Conservation (phyloP, 495 filamentous ascomycete genomes). For the Lasiosphaeria hispida region DNA sequence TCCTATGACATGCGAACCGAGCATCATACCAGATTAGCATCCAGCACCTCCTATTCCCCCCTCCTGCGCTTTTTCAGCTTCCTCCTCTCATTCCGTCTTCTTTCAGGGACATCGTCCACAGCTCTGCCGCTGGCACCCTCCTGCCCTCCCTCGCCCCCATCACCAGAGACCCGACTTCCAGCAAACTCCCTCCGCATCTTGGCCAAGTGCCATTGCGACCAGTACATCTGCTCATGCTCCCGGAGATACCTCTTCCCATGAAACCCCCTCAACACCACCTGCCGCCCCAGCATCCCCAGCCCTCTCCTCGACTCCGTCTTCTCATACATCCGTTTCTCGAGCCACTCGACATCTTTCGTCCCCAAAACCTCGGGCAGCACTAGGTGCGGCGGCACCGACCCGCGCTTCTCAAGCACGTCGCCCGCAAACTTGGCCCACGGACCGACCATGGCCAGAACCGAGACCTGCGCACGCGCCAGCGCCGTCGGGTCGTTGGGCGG, state of each 20-base stretch:
- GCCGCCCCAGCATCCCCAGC: constrained; percentile 59
- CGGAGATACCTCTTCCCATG: constrained; percentile 61
- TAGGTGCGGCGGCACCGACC: constrained; percentile 26
- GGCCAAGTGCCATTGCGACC: constrained; percentile 43
- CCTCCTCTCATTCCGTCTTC: neutral
- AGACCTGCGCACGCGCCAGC: constrained; percentile 61
- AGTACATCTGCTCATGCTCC: constrained; percentile 70
- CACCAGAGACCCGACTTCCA: neutral
- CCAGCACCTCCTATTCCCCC: neutral
- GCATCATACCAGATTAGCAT: too few relatives aligned
- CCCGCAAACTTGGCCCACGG: constrained; percentile 49
- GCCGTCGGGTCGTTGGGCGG: constrained; percentile 60
- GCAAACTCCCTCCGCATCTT: constrained; percentile 13
- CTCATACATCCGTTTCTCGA: constrained; percentile 61
- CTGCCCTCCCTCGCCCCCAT: neutral
- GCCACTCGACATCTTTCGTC: constrained; percentile 49
- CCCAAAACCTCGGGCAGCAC: constrained; percentile 47
- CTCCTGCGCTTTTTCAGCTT: constrained; percentile 1
- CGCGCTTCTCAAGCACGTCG: constrained; percentile 17
- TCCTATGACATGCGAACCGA: neutral
- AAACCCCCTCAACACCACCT: constrained; percentile 61
- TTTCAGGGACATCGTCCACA: neutral
- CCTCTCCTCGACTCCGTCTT: constrained; percentile 57
- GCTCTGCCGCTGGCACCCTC: neutral
- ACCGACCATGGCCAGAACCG: constrained; percentile 57